Percentiles rank a stretch among this genome's conserved stretches.
These are phyloP conservation scores for Plasmodium malariae DNA, from an alignment of 169 alveolate species.

Conservation along the genomic window DNA sequence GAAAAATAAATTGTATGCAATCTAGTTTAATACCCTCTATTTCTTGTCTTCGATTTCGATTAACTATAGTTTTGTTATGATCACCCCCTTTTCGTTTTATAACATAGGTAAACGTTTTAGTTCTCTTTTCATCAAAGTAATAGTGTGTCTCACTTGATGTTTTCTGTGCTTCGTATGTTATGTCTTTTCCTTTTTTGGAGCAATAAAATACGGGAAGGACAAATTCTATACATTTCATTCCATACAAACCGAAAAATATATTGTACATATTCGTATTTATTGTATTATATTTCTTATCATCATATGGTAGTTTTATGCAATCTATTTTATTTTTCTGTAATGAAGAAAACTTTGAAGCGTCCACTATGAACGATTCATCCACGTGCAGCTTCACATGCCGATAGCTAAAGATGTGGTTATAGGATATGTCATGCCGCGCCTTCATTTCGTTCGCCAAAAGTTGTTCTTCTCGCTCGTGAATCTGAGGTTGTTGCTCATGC, in stretches of 20 bases:
- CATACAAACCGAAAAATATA: conserved; percentile 71
- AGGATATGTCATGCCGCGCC: conserved; percentile 7
- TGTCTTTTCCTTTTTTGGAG: neutral
- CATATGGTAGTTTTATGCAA: conserved; percentile 9
- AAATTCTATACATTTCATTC: conserved; percentile 33
- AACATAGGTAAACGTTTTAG: conserved; percentile 19
- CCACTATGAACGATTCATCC: conserved; percentile 38
- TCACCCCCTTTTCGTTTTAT: conserved; percentile 20
- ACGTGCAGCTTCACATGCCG: conserved; percentile 25
- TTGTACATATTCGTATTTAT: conserved; percentile 67
- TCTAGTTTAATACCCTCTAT: conserved; percentile 47
- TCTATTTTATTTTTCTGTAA: conserved; percentile 57
- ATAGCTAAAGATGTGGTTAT: conserved; percentile 63
- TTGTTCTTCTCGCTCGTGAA: neutral
- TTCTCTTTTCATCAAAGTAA: conserved; percentile 51
- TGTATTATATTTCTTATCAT: conserved; percentile 11
- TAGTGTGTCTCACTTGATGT: conserved; percentile 9
- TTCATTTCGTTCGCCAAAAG: conserved; percentile 7
- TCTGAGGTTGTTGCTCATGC: too few species aligned
- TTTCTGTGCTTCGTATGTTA: neutral
- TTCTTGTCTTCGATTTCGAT: conserved; percentile 57
- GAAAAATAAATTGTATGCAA: conserved; percentile 38
- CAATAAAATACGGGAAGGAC: conserved; percentile 56
- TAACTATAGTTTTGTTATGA: neutral
- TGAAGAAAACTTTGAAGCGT: conserved; percentile 15